Conservation (phyloP, 352 stramenopile genomes). For the Lagenidium sp. region DNA sequence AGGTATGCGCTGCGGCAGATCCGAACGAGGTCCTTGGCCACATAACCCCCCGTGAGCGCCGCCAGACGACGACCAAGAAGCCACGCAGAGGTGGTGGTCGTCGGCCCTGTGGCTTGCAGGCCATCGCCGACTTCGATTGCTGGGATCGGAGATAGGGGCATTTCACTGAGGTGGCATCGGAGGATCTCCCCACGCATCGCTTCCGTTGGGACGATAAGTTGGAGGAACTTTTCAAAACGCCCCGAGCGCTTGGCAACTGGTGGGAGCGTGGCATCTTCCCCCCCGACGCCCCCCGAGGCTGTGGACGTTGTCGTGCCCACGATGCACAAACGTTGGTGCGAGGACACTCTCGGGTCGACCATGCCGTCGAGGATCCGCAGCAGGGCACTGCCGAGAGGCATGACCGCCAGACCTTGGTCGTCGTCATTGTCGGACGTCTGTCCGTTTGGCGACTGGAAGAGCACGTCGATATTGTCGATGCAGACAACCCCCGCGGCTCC, state of each 20-base stretch:
- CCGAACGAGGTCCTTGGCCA: slow-evolving; percentile 64
- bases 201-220: slow-evolving; percentile 61
- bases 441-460: slow-evolving; percentile 42
- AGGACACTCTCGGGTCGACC: not conserved
- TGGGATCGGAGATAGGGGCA: slow-evolving; percentile 13
- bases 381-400: slow-evolving; percentile 45
- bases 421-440: slow-evolving; percentile 18
- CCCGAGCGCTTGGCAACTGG: slow-evolving; percentile 29
- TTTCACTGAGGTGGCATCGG: slow-evolving; percentile 19
- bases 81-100: no score
- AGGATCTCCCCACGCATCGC: slow-evolving; percentile 40
- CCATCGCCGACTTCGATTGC: not conserved
- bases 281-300: not conserved
- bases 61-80: no score
- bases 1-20: slow-evolving; percentile 58
- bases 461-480: slow-evolving; percentile 60
- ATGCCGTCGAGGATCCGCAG: slow-evolving; percentile 50
- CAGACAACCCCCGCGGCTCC: slow-evolving; percentile 31
- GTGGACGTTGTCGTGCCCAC: slow-evolving; percentile 30
- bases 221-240: slow-evolving; percentile 47
- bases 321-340: slow-evolving; percentile 23
- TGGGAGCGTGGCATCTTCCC: slow-evolving; percentile 21
- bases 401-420: slow-evolving; percentile 18
- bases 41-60: slow-evolving; percentile 55
- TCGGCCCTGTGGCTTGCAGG: slow-evolving; percentile 13